These are phyloP conservation scores for Dissoconium aciculare DNA, from an alignment of 2,329 filamentous ascomycete genomes.

Conservation along the genomic window DNA sequence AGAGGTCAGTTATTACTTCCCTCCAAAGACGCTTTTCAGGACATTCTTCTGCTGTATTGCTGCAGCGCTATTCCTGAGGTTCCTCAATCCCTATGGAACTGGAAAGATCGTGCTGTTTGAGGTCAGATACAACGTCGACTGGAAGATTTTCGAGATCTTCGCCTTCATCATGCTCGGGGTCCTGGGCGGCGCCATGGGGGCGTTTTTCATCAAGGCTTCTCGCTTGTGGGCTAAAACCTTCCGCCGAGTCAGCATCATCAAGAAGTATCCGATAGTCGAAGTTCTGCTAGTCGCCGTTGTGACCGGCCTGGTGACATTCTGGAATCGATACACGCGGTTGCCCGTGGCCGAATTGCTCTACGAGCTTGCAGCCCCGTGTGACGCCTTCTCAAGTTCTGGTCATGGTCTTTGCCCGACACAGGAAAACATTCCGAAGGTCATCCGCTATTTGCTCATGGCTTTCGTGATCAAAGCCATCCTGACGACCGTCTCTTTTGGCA, in stretches of 20 bases:
- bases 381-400: slow-evolving; percentile 49
- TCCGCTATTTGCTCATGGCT: slow-evolving; percentile 56
- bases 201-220: slow-evolving; percentile 92
- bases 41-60: slow-evolving; percentile 96
- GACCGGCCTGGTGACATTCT: slow-evolving; percentile 77
- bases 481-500: slow-evolving; percentile 83
- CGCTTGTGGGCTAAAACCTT: slow-evolving; percentile 81
- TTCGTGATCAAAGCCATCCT: slow-evolving; percentile 82
- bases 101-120: slow-evolving; percentile 95
- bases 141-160: slow-evolving; percentile 82
- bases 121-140: slow-evolving; percentile 78
- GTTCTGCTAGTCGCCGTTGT: slow-evolving; percentile 74
- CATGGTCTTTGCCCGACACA: slow-evolving; percentile 64
- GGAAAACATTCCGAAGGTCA: slow-evolving; percentile 64
- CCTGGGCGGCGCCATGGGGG: slow-evolving; percentile 69
- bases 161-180: slow-evolving; percentile 77
- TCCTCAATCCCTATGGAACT: slow-evolving; percentile 89
- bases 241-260: slow-evolving; percentile 64
- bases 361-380: slow-evolving; percentile 79
- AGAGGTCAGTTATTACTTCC: slow-evolving; percentile 95
- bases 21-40: slow-evolving; percentile 88
- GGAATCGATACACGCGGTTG: slow-evolving; percentile 80
- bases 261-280: slow-evolving; percentile 69
- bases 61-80: slow-evolving; percentile 81
- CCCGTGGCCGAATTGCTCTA: slow-evolving; percentile 82